A percentile compares a stretch with the other conserved stretches of the same genome.
phyloP scores from a whole-genome alignment of 2,329 filamentous ascomycete species.

The Periconia sp. region DNA sequence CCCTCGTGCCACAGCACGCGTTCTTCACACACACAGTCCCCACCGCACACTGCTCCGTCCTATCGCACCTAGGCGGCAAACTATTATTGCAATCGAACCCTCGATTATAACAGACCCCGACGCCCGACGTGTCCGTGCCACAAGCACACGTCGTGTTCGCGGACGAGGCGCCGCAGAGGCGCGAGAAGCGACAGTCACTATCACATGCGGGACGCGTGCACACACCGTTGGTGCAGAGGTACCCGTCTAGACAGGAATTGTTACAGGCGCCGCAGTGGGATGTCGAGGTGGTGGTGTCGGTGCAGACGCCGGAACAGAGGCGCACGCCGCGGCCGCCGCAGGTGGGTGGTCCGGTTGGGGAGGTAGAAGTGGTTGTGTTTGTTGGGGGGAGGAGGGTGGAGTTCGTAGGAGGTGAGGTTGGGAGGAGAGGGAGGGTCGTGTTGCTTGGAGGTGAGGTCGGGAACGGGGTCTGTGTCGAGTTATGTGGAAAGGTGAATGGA shows the following conservation, averaged over 20 bases:
- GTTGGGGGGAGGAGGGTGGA: background rate
- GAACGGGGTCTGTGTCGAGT: background rate
- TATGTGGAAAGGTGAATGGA: background rate
- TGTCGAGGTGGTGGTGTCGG: constrained; percentile 19
- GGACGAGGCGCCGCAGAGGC: constrained; percentile 22
- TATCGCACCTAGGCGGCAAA: constrained; percentile 9
- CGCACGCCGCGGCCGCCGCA: constrained; percentile 2
- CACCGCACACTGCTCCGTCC: constrained; percentile 12
- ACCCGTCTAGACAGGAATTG: constrained; percentile 23
- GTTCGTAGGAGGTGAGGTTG: background rate
- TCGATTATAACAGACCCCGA: constrained; percentile 34
- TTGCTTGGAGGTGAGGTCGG: background rate
- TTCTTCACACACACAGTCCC: constrained; percentile 20
- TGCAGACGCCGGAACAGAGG: constrained; percentile 25
- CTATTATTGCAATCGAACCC: constrained; percentile 9
- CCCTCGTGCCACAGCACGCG: constrained; percentile 18
- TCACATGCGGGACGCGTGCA: constrained; percentile 33
- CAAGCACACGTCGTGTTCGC: constrained; percentile 26
- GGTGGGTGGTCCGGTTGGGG: constrained; percentile 1
- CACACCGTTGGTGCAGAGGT: constrained; percentile 36
- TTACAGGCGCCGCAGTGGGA: constrained; percentile 31
- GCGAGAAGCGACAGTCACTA: constrained; percentile 26
- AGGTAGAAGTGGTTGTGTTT: constrained; percentile 1
- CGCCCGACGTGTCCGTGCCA: constrained; percentile 19
- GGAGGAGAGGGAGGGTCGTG: background rate